Evolutionary conservation across 805 yeast genomes (phyloP), one percentile per base, ranked within the genome.

Genomic region (Kodamaea leandrae): DNA sequence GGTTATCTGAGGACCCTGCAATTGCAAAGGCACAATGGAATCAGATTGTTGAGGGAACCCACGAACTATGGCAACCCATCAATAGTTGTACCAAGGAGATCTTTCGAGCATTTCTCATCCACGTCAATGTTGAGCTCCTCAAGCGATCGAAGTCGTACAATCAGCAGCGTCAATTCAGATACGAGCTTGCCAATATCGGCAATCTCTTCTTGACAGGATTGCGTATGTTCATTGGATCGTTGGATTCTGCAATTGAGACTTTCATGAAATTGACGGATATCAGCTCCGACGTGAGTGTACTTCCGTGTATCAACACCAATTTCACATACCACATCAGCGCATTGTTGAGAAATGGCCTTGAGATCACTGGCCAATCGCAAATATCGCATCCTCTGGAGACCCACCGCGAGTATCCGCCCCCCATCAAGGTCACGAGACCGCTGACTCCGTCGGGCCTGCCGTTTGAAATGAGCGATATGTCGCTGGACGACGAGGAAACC

Each of bases 251-350:
- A 0, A 78, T 89, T 39, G 96, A 87, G 58, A 66, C 88, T 32
- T 73, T 85, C 53, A 62, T 80, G 47, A 73, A 86, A 44, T 69
- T 90, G 24, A 75, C 84, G 2, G 74, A 78, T 40, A 72, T 83
- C 16, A 75, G 77, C n/a, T 55, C 72, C 2, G 57, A 60, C 4
- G 64, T 74, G 2, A 70, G 76, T 30, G 87, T 89, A 2, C 58
- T 86, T 4, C 96, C 96, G 0, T 88, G 95, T 46, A 66, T 89
- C 28, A 87, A 85, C 54, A 85, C 96, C 6, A 86, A 83, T 52
- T 86, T 85, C 64, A 80, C 90, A 12, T 86, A 87, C 49, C 95
- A 89, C 53, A 88, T 90, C 19, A 81, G 91, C 37, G 96, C 96
- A 0, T 50, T 75, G 20, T 66, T 90, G 32, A 64, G 66, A 24